Base-by-base conservation (phyloP, 192 early-diverging fungal species). In the Linnemannia schmuckeri region DNA sequence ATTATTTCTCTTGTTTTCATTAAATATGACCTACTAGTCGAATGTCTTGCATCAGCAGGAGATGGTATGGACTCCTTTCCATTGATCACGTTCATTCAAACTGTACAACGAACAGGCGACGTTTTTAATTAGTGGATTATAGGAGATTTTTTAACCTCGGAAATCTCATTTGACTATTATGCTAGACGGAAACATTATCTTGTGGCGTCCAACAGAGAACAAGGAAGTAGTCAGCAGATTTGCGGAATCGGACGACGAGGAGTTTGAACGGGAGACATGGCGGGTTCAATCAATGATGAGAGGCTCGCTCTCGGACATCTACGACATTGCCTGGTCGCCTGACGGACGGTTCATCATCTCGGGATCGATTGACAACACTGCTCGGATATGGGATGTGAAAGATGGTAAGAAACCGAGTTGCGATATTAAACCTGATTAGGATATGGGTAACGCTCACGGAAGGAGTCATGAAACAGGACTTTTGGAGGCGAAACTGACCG, bases 251-350 rank as follows among this genome's bases (percentile, higher is more conserved):
- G 93, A 92, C 33, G 88, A 84, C 20, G 93, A 80, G 0, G 91
- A 92, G 10, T 91, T 89, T 63, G 92, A 94, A 44, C 89, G 77
- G n/a, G 98, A 99, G 82, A 91, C 91, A 15, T 99, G 97, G 97
- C 93, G 89, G 57, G 93, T 94, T 4, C 85, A 89, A 18, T 90
- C 91, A 33, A 89, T 96, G 88, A 90, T 98, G 79, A 88, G 96
- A 73, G 96, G 96, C 44, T 93, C 94, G 18, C 91, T 91, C 27
- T 92, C 92, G 13, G 98, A 98, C 61, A 95, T 99, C 47, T 97
- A 96, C 87, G 98, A 99, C 80, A 79, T 99, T 75, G 94, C 96
- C 13, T 99, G 98, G 98, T 98, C 97, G 22, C 97, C 97, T 0
- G 93, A 96, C 87, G 96, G 94, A 55, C 83, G 88, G 33, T 95